Conservation (phyloP, 2,329 filamentous ascomycete species). For the Biscogniauxia mediterranea region DNA sequence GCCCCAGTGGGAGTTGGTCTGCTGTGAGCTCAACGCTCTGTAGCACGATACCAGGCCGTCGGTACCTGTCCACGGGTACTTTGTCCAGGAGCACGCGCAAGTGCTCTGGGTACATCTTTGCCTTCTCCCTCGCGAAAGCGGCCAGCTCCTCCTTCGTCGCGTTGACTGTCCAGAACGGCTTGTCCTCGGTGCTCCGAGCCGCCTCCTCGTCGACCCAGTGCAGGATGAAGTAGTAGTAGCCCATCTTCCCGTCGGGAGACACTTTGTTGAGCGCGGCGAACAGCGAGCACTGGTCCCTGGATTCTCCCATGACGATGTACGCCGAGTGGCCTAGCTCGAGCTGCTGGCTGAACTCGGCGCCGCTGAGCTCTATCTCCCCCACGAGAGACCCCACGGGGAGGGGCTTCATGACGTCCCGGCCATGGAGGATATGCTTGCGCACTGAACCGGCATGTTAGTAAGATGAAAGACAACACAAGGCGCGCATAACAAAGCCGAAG, state of each 20-base stretch:
- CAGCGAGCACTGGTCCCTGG: constrained; percentile 2
- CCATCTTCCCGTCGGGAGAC: constrained; percentile 2
- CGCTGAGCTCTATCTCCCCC: constrained; percentile 1
- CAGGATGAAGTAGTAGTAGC: constrained; percentile 5
- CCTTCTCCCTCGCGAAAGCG: constrained; percentile 1
- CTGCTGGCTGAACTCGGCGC: constrained; percentile 2
- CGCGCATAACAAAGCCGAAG: no score
- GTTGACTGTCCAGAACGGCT: constrained; percentile 1
- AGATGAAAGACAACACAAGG: no score
- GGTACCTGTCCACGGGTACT: neutral
- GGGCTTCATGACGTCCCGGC: constrained; percentile 1
- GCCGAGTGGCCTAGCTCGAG: constrained; percentile 3
- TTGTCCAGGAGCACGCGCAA: neutral
- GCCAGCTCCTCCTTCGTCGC: constrained; percentile 4
- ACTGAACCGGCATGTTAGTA: neutral
- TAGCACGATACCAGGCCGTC: neutral
- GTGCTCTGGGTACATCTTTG: neutral
- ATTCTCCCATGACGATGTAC: constrained; percentile 1
- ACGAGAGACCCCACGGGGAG: constrained; percentile 2
- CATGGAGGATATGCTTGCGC: constrained; percentile 3
- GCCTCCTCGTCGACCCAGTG: constrained; percentile 2
- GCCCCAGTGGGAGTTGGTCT: neutral
- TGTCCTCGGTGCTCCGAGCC: neutral
- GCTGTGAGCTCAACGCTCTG: neutral
- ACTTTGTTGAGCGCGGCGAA: constrained; percentile 5